Evolutionary conservation across 352 stramenopile species (phyloP).

Genomic region (Aphanomyces invadans): DNA sequence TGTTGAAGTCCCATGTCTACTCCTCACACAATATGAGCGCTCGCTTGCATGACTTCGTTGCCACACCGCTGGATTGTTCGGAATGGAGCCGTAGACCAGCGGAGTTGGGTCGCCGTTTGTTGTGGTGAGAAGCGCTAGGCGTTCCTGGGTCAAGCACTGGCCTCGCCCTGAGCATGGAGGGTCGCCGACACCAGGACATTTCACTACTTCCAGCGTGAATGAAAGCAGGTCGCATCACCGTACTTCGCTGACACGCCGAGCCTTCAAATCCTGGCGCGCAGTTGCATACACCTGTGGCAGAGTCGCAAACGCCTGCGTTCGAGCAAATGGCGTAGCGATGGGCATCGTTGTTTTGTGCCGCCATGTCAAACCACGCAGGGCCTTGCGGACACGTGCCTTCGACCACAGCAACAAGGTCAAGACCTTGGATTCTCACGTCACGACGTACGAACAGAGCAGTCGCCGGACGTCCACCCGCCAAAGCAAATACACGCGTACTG

Average conservation of each 20-base stretch:
- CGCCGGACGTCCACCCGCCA: slow-evolving; percentile 46
- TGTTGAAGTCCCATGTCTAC: slow-evolving; percentile 78
- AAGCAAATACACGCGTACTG: slow-evolving; percentile 67
- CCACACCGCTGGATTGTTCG: slow-evolving; percentile 41
- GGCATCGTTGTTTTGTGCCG: slow-evolving; percentile 41
- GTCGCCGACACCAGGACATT: slow-evolving; percentile 47
- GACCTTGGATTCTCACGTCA: background rate
- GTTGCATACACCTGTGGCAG: slow-evolving; percentile 47
- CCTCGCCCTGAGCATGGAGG: slow-evolving; percentile 49
- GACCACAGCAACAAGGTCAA: background rate
- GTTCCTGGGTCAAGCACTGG: slow-evolving; percentile 58
- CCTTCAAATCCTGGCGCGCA: slow-evolving; percentile 58
- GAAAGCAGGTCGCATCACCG: background rate
- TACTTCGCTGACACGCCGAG: slow-evolving; percentile 50
- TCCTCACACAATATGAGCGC: background rate
- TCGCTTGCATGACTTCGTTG: background rate
- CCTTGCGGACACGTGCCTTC: slow-evolving; percentile 37
- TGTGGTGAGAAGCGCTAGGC: slow-evolving; percentile 42
- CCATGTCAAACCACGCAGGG: slow-evolving; percentile 65
- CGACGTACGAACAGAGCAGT: slow-evolving; percentile 54
- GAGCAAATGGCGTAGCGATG: slow-evolving; percentile 53
- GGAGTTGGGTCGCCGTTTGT: slow-evolving; percentile 44
- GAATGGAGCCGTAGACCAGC: slow-evolving; percentile 55
- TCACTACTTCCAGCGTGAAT: slow-evolving; percentile 26
- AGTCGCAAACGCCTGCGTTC: slow-evolving; percentile 58